These are phyloP conservation scores for Linderniella brevidens DNA, from an alignment of 257 asterid species.

Conservation along the genomic window DNA sequence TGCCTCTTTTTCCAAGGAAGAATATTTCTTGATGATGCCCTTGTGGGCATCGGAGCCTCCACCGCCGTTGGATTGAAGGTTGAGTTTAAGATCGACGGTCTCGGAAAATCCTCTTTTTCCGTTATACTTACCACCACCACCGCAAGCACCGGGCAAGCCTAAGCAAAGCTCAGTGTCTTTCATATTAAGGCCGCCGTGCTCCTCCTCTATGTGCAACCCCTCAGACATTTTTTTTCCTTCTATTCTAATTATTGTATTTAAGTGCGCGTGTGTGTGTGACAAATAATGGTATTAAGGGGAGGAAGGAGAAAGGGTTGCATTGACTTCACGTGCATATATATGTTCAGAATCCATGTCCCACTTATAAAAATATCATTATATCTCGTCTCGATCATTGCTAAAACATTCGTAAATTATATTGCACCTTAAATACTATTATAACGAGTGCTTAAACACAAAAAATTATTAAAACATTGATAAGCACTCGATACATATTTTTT, in stretches of 20 bases:
- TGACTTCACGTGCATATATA: conserved; percentile 8
- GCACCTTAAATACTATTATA: too few species aligned
- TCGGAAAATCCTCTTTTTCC: conserved; percentile 44
- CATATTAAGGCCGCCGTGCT: too few species aligned
- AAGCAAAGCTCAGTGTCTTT: conserved; percentile 39
- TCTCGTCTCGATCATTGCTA: too few species aligned
- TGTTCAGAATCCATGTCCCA: too few species aligned
- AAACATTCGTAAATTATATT: too few species aligned
- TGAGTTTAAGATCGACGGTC: conserved; percentile 49
- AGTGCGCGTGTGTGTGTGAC: too few species aligned
- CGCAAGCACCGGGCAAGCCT: conserved; percentile 34
- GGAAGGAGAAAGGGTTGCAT: conserved; percentile 17
- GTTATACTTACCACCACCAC: conserved; percentile 10
- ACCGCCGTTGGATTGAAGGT: conserved; percentile 22
- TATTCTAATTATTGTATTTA: too few species aligned
- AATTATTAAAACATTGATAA: too few species aligned
- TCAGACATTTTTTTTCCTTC: background rate
- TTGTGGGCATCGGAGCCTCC: conserved; percentile 21
- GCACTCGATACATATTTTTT: too few species aligned
- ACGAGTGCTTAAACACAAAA: too few species aligned
- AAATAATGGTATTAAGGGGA: too few species aligned
- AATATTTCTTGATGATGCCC: conserved; percentile 11
- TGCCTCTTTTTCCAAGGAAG: conserved; percentile 8
- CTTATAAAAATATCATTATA: too few species aligned
- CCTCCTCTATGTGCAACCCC: background rate